Conservation (phyloP, 768 basidiomycete species). For the Suillus placidus region DNA sequence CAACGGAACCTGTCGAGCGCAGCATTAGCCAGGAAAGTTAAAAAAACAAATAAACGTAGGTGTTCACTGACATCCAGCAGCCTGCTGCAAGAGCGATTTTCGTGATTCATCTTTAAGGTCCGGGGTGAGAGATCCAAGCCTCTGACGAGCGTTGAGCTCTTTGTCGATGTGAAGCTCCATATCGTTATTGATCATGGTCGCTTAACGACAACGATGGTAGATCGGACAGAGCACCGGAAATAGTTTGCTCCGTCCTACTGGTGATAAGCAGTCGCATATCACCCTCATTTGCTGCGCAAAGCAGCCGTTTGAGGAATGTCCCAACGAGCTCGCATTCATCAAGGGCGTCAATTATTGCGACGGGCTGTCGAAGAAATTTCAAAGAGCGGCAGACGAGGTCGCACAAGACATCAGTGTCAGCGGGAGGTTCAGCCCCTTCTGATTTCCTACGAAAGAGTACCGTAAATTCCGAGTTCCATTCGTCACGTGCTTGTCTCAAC, state of each 20-base stretch:
- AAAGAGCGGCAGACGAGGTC: slow-evolving; percentile 4
- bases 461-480: neutral
- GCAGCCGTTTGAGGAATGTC: slow-evolving; percentile 17
- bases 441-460: slow-evolving; percentile 11
- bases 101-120: slow-evolving; percentile 16
- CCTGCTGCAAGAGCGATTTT: slow-evolving; percentile 10
- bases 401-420: slow-evolving; percentile 10
- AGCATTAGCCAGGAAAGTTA: neutral
- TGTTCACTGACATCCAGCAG: slow-evolving; percentile 21
- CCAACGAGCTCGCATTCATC: slow-evolving; percentile 23
- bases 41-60: neutral
- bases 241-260: slow-evolving; percentile 19
- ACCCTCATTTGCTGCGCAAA: neutral
- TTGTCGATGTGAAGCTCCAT: slow-evolving; percentile 19
- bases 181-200: slow-evolving; percentile 14
- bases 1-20: slow-evolving; percentile 21
- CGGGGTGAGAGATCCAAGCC: slow-evolving; percentile 10
- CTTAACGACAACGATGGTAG: slow-evolving; percentile 17
- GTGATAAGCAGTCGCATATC: slow-evolving; percentile 20
- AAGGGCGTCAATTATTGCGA: slow-evolving; percentile 25
- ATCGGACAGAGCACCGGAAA: slow-evolving; percentile 10
- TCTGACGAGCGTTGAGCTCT: slow-evolving; percentile 15
- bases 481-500: neutral
- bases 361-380: neutral
- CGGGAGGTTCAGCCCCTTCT: slow-evolving; percentile 1